Evolutionary conservation across 441 rosid species (phyloP).

Genomic region (Adansonia gregorii): DNA sequence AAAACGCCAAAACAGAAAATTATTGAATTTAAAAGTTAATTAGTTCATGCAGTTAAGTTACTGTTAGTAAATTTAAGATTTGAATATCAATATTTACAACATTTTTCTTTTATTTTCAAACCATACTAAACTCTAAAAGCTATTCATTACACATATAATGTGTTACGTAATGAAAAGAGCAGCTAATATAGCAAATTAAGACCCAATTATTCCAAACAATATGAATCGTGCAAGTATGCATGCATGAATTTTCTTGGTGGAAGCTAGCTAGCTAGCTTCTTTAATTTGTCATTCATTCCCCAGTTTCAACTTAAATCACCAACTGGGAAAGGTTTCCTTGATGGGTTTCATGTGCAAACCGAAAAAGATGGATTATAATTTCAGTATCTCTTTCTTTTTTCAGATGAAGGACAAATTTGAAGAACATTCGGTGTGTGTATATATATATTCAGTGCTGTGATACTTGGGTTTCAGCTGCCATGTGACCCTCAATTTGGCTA

Average conservation of each 20-base stretch:
- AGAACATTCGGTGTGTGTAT: not conserved
- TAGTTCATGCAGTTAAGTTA: too few relatives aligned
- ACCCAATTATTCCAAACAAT: not conserved
- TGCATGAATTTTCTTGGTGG: not conserved
- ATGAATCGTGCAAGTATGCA: constrained; percentile 12
- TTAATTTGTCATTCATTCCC: not conserved
- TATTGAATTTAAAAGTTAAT: too few relatives aligned
- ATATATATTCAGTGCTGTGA: not conserved
- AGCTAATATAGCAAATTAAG: not conserved
- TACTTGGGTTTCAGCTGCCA: constrained; percentile 23
- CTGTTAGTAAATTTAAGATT: too few relatives aligned
- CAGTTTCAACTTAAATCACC: not conserved
- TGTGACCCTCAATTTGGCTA: constrained; percentile 25
- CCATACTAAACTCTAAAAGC: not conserved
- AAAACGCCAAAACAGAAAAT: too few relatives aligned
- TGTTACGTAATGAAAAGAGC: not conserved
- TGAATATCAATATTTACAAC: too few relatives aligned
- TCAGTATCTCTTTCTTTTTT: not conserved
- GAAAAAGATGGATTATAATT: not conserved
- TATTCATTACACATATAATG: not conserved
- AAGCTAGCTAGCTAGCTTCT: not conserved
- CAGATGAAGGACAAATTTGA: not conserved
- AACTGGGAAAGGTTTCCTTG: constrained; percentile 1
- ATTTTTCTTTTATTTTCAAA: too few relatives aligned
- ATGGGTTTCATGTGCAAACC: constrained; percentile 34